These are phyloP conservation scores for Barbatosphaeria neglecta DNA, from an alignment of 495 filamentous ascomycete species.

Conservation along the genomic window DNA sequence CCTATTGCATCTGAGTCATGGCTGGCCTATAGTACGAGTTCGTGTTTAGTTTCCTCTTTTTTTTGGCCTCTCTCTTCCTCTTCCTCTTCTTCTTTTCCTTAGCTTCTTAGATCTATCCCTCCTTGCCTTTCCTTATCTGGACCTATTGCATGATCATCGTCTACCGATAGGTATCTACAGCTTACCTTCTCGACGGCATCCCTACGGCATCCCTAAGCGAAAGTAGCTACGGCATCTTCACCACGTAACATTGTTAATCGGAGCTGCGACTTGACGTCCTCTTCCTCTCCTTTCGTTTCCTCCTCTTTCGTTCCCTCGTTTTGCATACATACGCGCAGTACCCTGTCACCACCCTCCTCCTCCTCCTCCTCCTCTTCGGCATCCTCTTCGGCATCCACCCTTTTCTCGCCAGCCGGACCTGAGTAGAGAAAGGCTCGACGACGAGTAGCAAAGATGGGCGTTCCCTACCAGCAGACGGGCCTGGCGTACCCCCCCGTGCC, in stretches of 20 bases:
- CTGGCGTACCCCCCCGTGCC: background rate
- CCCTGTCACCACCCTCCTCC: background rate
- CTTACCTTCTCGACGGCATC: too few species aligned
- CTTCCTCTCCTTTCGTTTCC: background rate
- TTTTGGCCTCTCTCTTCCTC: slow-evolving; percentile 3
- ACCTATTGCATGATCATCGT: too few species aligned
- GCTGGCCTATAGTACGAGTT: background rate
- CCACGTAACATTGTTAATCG: slow-evolving; percentile 11
- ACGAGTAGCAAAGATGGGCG: background rate
- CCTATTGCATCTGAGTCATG: background rate
- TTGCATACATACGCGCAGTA: background rate
- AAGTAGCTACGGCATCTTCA: slow-evolving; percentile 1
- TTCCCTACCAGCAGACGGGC: background rate
- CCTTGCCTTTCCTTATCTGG: background rate
- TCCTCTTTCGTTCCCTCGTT: background rate
- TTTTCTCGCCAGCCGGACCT: background rate
- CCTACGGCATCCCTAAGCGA: too few species aligned
- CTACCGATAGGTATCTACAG: too few species aligned
- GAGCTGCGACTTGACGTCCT: background rate
- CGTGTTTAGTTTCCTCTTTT: background rate
- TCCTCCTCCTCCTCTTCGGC: background rate
- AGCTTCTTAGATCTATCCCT: background rate
- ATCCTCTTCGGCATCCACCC: background rate
- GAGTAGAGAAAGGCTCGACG: background rate
- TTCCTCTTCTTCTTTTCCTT: background rate